Evolutionary conservation across 192 early-diverging fungal species (phyloP), one percentile per base, ranked within the genome.

Genomic region (Linnemannia schmuckeri): DNA sequence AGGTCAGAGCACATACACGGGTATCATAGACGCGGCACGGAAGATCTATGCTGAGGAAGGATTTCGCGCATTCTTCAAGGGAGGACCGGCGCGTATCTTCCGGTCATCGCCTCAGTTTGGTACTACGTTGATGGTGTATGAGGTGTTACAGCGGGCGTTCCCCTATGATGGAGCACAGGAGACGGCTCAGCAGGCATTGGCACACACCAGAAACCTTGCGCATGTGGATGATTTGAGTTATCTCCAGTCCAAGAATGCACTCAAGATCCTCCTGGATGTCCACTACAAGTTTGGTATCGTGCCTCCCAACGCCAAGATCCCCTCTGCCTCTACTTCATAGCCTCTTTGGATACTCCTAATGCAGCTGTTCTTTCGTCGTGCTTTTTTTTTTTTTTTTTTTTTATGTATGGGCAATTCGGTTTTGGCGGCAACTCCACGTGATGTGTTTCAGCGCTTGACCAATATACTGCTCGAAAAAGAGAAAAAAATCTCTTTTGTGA

Each of bases 31-130:
- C 88, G 97, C 96, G 13, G 94, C 95, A 30, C 85, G 91, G 76
- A 98, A 97, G 85, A 99, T 99, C 52, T 94, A 93, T 79, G 80
- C 85, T 9, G 97, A 98, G 85, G 98, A 99, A 92, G 98, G 98
- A 15, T 94, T 96, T 82, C 92, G 92, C 68, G 98, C 98, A 1
- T 97, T 99, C 88, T 99, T 98, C 90, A 99, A 98, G 89, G 98
- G 98, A 77, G 98, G 98, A 6, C 91, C 96, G 6, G 97, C 97
- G 0, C 93, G 98, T 72, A 93, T 99, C 30, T 82, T 98, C 47
- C 92, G 98, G 30, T 96, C 95, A 12, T 97, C 97, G 10, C 98
- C 98, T 20, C 98, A 99, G 90, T 98, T 98, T 87, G 98, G 97
- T 87, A 95, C 96, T 13, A 99, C 98, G 1, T 89, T 99, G 52